Conservation (phyloP, 2,329 filamentous ascomycete species). For the Neofusicoccum cordaticola region DNA sequence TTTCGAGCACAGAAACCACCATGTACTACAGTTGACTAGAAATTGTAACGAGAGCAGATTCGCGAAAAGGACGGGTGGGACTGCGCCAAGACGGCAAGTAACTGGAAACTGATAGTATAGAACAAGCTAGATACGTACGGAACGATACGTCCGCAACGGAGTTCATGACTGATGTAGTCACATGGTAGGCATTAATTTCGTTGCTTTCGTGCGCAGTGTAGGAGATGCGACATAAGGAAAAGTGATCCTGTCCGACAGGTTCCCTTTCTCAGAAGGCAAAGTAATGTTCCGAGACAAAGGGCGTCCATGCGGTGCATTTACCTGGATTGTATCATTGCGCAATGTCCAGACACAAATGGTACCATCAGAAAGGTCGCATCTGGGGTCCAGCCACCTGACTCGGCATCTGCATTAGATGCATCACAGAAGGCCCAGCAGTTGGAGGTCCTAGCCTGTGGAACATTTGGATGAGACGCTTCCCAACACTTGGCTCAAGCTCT, state of each 20-base stretch:
- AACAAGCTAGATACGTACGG: constrained; percentile 15
- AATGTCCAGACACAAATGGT: neutral
- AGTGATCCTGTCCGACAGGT: constrained; percentile 6
- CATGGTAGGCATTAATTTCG: constrained; percentile 5
- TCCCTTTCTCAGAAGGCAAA: neutral
- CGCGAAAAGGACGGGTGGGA: neutral
- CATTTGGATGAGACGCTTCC: constrained; percentile 71
- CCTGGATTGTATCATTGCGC: neutral
- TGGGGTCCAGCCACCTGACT: constrained; percentile 4
- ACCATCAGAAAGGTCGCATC: constrained; percentile 12
- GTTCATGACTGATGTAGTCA: constrained; percentile 7
- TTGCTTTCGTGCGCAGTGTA: constrained; percentile 7
- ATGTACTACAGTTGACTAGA: neutral
- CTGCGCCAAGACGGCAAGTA: neutral
- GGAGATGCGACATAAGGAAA: neutral
- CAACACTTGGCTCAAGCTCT: constrained; percentile 81
- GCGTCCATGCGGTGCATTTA: neutral
- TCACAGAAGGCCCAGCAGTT: neutral
- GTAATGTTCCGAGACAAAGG: neutral
- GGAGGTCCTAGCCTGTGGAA: constrained; percentile 59
- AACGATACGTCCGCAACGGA: constrained; percentile 1
- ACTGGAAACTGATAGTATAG: constrained; percentile 7
- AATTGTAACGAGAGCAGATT: neutral
- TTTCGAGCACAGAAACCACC: neutral
- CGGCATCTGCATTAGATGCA: constrained; percentile 13